Evolutionary conservation across 2,329 filamentous ascomycete species (phyloP).

Genomic region (Fusarium marasasianum): DNA sequence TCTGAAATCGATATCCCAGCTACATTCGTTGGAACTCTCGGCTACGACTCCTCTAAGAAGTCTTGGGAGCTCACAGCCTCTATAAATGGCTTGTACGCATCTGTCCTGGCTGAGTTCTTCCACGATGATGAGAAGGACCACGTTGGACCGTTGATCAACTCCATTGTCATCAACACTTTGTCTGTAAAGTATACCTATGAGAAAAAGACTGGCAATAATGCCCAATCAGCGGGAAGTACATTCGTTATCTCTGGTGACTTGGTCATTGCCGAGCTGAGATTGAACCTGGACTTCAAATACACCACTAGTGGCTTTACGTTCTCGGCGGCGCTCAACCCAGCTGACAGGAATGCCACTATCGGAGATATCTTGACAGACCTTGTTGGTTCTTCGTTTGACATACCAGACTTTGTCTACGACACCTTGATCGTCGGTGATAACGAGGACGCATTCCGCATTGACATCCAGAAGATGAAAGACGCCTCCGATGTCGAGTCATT

Average conservation of each 20-base stretch:
- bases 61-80: constrained; percentile 3
- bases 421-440: background rate
- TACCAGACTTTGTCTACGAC: constrained; percentile 18
- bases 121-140: constrained; percentile 1
- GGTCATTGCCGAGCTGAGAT: constrained; percentile 7
- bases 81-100: constrained; percentile 4
- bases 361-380: constrained; percentile 12
- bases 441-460: constrained; percentile 1
- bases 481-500: constrained; percentile 13
- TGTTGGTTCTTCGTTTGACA: constrained; percentile 2
- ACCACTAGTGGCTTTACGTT: background rate
- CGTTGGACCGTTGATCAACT: constrained; percentile 6
- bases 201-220: background rate
- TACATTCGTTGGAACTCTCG: background rate
- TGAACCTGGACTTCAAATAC: constrained; percentile 21
- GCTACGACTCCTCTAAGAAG: background rate
- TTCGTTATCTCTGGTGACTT: constrained; percentile 32
- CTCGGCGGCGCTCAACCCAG: background rate
- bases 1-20: background rate
- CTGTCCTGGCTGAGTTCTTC: constrained; percentile 18
- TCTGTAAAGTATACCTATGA: constrained; percentile 10
- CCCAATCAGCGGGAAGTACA: background rate
- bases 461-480: background rate
- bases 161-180: constrained; percentile 19
- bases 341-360: background rate